Evolutionary conservation across 495 filamentous ascomycete genomes (phyloP).

Genomic region (Penicillium egyptiacum): DNA sequence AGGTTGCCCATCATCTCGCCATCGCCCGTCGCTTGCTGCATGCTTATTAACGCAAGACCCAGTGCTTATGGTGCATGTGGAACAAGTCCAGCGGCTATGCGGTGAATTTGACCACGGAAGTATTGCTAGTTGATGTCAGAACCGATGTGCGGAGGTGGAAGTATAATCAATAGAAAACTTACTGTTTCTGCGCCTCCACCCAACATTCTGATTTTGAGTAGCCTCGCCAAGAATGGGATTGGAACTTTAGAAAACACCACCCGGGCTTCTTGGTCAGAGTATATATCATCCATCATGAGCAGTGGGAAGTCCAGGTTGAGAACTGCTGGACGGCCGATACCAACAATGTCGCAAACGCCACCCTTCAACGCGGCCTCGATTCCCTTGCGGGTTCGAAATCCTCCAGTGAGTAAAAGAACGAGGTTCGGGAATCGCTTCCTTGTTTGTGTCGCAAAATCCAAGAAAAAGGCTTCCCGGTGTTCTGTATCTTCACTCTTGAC

Average conservation of each 20-base stretch:
- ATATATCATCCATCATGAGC: background rate
- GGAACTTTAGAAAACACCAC: constrained; percentile 5
- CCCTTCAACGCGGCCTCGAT: background rate
- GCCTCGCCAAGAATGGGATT: constrained; percentile 1
- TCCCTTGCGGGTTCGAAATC: background rate
- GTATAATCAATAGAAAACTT: background rate
- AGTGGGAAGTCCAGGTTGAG: background rate
- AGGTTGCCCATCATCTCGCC: too few relatives aligned
- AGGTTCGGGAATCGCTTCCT: background rate
- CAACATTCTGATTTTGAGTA: constrained; percentile 3
- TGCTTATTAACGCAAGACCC: background rate
- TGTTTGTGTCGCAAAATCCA: background rate
- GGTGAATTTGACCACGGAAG: background rate
- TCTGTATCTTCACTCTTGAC: background rate
- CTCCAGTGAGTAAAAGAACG: background rate
- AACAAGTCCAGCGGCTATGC: background rate
- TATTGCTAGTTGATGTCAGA: background rate
- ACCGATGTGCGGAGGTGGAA: background rate
- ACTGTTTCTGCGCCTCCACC: background rate
- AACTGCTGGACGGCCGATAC: background rate
- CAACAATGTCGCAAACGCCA: background rate
- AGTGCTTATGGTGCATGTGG: background rate
- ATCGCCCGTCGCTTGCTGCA: too few relatives aligned
- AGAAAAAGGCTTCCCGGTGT: background rate
- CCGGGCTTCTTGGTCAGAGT: constrained; percentile 1